Evolutionary conservation across 441 rosid genomes (phyloP), one percentile per base, ranked within the genome.

Genomic region (Eugenia klotzschiana): DNA sequence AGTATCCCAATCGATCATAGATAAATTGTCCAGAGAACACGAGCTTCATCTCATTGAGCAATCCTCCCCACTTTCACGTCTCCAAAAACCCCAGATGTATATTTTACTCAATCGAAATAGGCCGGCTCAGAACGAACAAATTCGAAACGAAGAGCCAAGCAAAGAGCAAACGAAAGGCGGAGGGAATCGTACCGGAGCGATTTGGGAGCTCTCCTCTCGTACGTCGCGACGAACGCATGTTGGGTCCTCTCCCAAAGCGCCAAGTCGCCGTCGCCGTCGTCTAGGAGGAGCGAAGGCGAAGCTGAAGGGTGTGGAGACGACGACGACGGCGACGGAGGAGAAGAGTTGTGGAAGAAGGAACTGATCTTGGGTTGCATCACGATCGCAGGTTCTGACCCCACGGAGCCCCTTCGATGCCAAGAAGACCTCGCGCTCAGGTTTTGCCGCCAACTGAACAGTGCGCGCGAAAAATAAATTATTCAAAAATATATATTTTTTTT

Each of bases 281-380:
- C 55, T 22, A 7, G 25, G 77, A 33, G 46, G 74, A 64, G 46
- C 25, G 25, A 22, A 64, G 25, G 18, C n/a, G 77, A 40, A 33
- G 72, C 72, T 15, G 72, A 29, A 26, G 83, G 86, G 46, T 79
- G 81, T 4, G 83, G 85, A n/a, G 84, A 54, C 83, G 80, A 51
- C 16, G 88, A 54, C 83, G 80, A 51, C 16, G 88, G 4, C 40
- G 40, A 29, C 20, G 81, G 43, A 46, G 85, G 9, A 53, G 85
- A 54, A 25, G 89, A 83, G 16, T 89, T 89, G 83, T 93, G 90
- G 93, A 94, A 96, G 93, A 94, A 96, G 84, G 93, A 86, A 69
- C 89, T 92, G 89, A 96, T 92, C 88, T 92, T 96, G 85, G 94
- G 84, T 88, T 94, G 98, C 97, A 93, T 93, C 23, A 7, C 77